Evolutionary conservation across 164 flowering plant genomes (phyloP).

Genomic region (Echeveria elegans): DNA sequence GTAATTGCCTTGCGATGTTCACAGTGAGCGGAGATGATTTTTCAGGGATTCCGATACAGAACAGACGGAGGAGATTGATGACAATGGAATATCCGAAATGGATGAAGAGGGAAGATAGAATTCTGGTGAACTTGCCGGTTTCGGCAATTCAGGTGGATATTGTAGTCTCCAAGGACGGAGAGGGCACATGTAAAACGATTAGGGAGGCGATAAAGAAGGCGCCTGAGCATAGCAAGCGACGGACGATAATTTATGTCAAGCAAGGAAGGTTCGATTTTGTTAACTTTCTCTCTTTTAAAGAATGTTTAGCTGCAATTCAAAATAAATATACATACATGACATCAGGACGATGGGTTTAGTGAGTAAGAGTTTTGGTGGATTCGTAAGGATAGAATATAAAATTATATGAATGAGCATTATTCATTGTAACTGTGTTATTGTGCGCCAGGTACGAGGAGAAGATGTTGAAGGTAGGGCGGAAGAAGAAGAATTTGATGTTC

Average conservation of each 20-base stretch:
- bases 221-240: constrained; percentile 44
- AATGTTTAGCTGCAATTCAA: not conserved
- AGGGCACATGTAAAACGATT: constrained; percentile 61
- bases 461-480: constrained; percentile 73
- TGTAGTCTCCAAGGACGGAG: constrained; percentile 61
- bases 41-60: constrained; percentile 61
- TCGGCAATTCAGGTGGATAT: constrained; percentile 50
- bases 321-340: not conserved
- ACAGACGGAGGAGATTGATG: constrained; percentile 38
- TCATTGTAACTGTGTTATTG: not conserved
- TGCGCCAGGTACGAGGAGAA: constrained; percentile 64
- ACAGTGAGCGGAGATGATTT: constrained; percentile 40
- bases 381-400: not conserved
- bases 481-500: constrained; percentile 77
- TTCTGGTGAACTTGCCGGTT: constrained; percentile 33
- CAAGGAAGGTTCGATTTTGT: constrained; percentile 50
- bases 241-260: constrained; percentile 63
- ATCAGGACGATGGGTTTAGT: not conserved
- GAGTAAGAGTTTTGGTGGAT: not conserved
- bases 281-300: not conserved
- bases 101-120: constrained; percentile 44
- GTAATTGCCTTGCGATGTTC: constrained; percentile 32
- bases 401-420: not conserved
- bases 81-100: constrained; percentile 38
- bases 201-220: constrained; percentile 69